phyloP scores from a whole-genome alignment of 2,329 filamentous ascomycete species.

The Cladosporium sp. region DNA sequence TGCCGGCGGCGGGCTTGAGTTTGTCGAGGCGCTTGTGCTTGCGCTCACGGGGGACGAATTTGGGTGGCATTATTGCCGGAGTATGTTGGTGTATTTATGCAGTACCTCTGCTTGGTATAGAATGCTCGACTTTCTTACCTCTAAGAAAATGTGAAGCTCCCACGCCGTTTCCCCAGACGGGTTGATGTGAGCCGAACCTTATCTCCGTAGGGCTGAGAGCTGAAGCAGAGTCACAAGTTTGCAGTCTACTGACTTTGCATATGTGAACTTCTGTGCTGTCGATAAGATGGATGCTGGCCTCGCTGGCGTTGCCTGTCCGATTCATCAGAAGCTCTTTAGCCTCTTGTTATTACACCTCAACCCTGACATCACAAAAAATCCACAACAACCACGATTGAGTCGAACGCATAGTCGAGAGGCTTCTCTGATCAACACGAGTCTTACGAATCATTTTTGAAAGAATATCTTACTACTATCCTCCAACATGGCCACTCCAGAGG shows the following conservation, averaged over 20 bases:
- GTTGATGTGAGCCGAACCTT: conserved; percentile 1
- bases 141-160: conserved; percentile 19
- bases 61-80: conserved; percentile 40
- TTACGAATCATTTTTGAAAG: neutral
- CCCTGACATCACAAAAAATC: neutral
- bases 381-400: no score
- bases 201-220: neutral
- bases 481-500: conserved; percentile 21
- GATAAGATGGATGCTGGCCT: no score
- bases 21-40: conserved; percentile 67
- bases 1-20: conserved; percentile 33
- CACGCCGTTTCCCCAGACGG: neutral
- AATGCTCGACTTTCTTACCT: neutral
- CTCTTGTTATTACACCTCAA: no score
- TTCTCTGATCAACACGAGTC: neutral
- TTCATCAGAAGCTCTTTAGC: neutral
- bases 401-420: no score
- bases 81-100: neutral
- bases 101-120: neutral
- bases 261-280: neutral
- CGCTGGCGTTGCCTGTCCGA: neutral
- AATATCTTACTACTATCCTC: no score
- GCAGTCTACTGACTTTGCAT: no score
- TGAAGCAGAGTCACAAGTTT: neutral
- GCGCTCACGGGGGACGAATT: conserved; percentile 57